Evolutionary conservation across 495 filamentous ascomycete genomes (phyloP).

Genomic region (Penicillium canescens): DNA sequence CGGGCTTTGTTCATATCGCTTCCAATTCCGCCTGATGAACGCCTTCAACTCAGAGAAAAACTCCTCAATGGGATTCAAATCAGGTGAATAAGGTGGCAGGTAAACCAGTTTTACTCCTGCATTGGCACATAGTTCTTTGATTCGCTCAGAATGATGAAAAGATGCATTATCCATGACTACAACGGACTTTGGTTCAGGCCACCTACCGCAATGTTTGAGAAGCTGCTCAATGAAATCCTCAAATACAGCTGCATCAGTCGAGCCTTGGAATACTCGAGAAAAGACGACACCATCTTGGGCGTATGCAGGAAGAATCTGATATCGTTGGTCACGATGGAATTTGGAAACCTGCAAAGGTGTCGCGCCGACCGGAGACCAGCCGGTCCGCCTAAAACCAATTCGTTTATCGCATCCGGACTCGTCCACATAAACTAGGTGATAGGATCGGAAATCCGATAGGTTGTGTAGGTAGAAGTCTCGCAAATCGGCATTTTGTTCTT

Average conservation of each 20-base stretch:
- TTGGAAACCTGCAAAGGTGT: background rate
- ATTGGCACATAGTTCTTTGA: background rate
- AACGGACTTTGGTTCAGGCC: background rate
- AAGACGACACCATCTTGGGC: constrained; percentile 5
- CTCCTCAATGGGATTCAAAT: constrained; percentile 21
- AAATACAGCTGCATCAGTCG: constrained; percentile 11
- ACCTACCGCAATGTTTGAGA: background rate
- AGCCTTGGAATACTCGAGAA: constrained; percentile 29
- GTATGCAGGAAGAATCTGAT: background rate
- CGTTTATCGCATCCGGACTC: background rate
- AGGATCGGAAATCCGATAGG: no score
- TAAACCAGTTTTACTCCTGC: constrained; percentile 32
- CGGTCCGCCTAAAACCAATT: background rate
- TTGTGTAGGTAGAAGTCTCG: no score
- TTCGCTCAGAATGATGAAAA: background rate
- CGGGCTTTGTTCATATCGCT: no score
- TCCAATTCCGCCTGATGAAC: constrained; percentile 9
- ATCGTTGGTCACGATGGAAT: background rate
- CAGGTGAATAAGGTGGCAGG: constrained; percentile 11
- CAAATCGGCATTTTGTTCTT: no score
- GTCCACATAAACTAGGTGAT: background rate
- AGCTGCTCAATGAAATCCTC: background rate
- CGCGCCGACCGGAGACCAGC: background rate
- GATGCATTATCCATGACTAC: background rate
- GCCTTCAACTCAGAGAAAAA: constrained; percentile 10